Base-by-base conservation (phyloP, 176 grass and related monocot species). In the Canna indica region DNA sequence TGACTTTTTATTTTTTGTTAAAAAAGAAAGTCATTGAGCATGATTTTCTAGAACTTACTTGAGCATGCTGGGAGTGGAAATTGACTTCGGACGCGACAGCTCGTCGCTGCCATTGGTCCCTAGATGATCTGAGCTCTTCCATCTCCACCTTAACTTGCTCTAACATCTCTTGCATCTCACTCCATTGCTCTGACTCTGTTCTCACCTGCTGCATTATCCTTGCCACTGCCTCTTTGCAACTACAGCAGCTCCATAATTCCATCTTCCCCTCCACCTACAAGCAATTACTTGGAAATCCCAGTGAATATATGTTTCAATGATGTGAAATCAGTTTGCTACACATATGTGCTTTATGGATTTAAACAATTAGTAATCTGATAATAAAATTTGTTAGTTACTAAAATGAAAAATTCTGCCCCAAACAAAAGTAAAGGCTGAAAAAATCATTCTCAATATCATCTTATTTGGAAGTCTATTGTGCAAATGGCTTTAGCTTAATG, bases 131-230 rank as follows among this genome's bases (percentile, higher is more conserved):
- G 25, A 96, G 83, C 39, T 96, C 92, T 29, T 88, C 85, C 83
- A 96, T 96, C 60, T 96, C 92, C 35, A 84, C 7, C 47, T 79
- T 96, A 30, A 96, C 92, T 79, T 96, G 88, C 41, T 96, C 88
- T 79, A 96, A 28, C 92, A 96, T 89, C 30, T 80, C 83, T 64
- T 96, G 92, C 92, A 96, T 91, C 71, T 91, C 83, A 28, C 76
- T 89, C 92, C 92, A 96, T 69, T 96, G 92, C 68, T 91, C 92
- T 0, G 85, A 81, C 73, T 96, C 92, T 0, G 80, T 68, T 47
- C 85, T 91, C 41, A 96, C 92, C 82, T 96, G 92, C 81, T 89
- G 86, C 88, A 88, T 83, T 87, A 96, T 91, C 68, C 73, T 91
- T 57, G 73, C 82, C 32, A 96, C 83, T 6, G 88, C 73, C 73